Evolutionary conservation across 164 flowering plant species (phyloP).

Genomic region (Umbellularia californica): DNA sequence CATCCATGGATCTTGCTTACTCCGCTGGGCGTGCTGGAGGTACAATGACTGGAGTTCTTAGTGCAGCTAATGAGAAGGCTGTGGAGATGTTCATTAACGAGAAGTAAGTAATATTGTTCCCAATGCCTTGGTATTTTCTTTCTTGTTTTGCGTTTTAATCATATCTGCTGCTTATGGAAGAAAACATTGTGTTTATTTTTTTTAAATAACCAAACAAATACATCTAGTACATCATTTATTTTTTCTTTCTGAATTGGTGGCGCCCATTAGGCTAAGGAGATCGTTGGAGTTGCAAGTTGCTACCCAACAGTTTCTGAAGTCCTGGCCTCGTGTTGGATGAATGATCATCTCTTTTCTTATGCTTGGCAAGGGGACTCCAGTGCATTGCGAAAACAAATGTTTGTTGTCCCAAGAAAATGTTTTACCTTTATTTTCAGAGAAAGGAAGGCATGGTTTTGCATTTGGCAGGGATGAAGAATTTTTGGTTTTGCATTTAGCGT

Average conservation of each 20-base stretch:
- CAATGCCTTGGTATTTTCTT: neutral
- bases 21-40: slow-evolving; percentile 99
- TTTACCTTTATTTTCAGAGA: too few relatives aligned
- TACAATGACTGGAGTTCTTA: slow-evolving; percentile 99
- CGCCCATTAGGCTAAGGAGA: neutral
- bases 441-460: neutral
- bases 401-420: neutral
- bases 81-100: slow-evolving; percentile 94
- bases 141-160: neutral
- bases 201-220: neutral
- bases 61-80: slow-evolving; percentile 99
- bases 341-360: neutral
- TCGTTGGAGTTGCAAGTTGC: neutral
- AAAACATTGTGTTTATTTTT: too few relatives aligned
- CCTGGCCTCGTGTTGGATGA: neutral
- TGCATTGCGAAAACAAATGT: neutral
- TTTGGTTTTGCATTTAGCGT: neutral
- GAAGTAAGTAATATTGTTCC: slow-evolving; percentile 40
- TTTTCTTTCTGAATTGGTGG: neutral
- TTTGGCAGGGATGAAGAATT: neutral
- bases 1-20: slow-evolving; percentile 96
- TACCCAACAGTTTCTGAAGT: neutral
- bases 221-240: neutral
- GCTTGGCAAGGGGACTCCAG: neutral
- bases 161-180: too few relatives aligned